phyloP scores from a whole-genome alignment of 371 early-diverging fungal species.

The Sporodiniella umbellata region DNA sequence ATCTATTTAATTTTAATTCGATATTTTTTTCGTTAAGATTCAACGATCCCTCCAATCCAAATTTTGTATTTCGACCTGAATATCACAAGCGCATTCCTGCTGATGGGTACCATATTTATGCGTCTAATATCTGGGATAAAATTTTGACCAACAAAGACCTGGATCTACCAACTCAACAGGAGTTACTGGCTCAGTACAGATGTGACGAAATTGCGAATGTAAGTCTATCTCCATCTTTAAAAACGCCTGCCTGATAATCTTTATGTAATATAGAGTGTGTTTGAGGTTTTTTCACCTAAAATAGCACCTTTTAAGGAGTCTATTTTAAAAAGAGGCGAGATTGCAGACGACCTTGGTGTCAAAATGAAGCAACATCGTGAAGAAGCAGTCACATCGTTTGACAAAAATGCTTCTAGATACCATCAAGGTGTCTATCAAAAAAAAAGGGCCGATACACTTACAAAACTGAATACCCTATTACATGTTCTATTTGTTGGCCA shows the following conservation, averaged over 20 bases:
- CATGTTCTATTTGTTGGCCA: conserved; percentile 81
- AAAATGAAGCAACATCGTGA: conserved; percentile 58
- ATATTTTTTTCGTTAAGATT: conserved; percentile 50
- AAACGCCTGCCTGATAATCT: not conserved
- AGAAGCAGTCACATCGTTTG: conserved; percentile 71
- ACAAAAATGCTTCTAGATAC: conserved; percentile 89
- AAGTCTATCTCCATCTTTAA: not conserved
- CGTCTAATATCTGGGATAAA: conserved; percentile 91
- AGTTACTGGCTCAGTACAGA: conserved; percentile 95
- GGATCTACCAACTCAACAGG: conserved; percentile 97
- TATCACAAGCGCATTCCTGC: conserved; percentile 94
- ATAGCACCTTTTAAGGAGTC: conserved; percentile 62
- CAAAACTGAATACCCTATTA: conserved; percentile 73
- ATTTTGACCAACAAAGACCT: conserved; percentile 92
- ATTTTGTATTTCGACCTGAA: conserved; percentile 82
- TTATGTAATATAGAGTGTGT: conserved; percentile 61
- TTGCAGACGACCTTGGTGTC: conserved; percentile 74
- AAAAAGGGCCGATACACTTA: conserved; percentile 79
- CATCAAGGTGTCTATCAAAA: conserved; percentile 84
- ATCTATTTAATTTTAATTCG: not conserved
- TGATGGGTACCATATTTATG: conserved; percentile 93
- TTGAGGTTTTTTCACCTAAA: conserved; percentile 63
- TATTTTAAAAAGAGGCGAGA: conserved; percentile 71
- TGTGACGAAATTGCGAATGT: conserved; percentile 95
- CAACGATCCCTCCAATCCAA: conserved; percentile 58